Percentiles rank a stretch among this genome's conserved stretches.
Evolutionary conservation across 2,329 filamentous ascomycete species (phyloP).

Genomic region (Lasiodiplodia sp.): DNA sequence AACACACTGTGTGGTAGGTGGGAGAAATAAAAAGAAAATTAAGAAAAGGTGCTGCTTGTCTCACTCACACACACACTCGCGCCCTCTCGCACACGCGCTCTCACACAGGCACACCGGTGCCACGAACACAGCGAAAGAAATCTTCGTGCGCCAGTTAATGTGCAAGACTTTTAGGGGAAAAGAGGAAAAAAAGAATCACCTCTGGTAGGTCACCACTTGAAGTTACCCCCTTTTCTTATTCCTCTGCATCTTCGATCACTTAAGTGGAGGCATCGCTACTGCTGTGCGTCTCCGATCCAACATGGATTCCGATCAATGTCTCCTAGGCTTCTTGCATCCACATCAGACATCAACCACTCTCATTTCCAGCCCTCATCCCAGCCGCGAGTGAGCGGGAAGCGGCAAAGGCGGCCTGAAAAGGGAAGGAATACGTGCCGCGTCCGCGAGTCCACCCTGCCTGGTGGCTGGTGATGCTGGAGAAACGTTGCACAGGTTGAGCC

Average conservation of each 20-base stretch:
- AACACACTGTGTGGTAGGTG: not conserved
- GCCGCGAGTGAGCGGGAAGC: not conserved
- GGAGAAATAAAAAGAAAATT: not conserved
- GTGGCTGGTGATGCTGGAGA: not conserved
- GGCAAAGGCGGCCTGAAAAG: not conserved
- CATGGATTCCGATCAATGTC: not conserved
- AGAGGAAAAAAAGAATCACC: not conserved
- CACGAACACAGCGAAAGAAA: not conserved
- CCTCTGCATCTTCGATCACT: not conserved
- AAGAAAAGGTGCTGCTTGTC: conserved; percentile 12
- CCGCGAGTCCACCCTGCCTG: not conserved
- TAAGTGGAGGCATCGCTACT: not conserved
- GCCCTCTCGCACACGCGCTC: not conserved
- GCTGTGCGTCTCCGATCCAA: not conserved
- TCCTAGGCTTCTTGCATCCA: not conserved
- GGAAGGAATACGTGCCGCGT: not conserved
- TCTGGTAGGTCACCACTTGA: not conserved
- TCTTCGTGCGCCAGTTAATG: not conserved
- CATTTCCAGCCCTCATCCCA: not conserved
- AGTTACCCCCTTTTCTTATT: not conserved
- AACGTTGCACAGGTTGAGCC: conserved; percentile 21
- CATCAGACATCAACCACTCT: not conserved
- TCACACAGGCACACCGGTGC: not conserved
- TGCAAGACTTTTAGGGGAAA: not conserved
- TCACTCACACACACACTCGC: not conserved